These are phyloP conservation scores for Vicia faba DNA, from an alignment of 306 rosid genomes.

Conservation along the genomic window DNA sequence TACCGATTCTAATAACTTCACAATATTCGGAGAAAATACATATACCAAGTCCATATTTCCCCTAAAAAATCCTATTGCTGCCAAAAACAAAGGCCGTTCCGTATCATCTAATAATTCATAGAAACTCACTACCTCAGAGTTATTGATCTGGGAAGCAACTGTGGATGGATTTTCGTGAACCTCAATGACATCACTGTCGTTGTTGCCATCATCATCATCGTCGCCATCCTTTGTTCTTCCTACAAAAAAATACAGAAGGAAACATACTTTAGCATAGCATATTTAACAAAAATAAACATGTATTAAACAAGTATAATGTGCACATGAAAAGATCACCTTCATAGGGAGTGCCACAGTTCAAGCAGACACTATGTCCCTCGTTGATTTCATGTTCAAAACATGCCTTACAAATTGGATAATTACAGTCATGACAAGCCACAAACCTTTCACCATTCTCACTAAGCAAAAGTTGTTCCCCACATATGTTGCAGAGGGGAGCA, in stretches of 20 bases:
- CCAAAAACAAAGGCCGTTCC: neutral
- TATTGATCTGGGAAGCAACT: slow-evolving; percentile 52
- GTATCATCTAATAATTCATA: neutral
- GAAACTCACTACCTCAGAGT: slow-evolving; percentile 52
- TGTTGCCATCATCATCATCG: slow-evolving; percentile 40
- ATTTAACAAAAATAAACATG: slow-evolving; percentile 13
- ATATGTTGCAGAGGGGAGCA: slow-evolving; percentile 68
- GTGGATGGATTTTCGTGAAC: slow-evolving; percentile 50
- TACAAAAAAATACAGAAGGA: slow-evolving; percentile 17
- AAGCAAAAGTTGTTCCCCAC: slow-evolving; percentile 73
- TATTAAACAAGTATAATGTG: slow-evolving; percentile 21
- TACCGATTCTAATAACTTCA: slow-evolving; percentile 11
- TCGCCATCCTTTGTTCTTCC: slow-evolving; percentile 50
- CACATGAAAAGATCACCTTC: slow-evolving; percentile 48
- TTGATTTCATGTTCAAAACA: slow-evolving; percentile 65
- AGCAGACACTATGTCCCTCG: slow-evolving; percentile 67
- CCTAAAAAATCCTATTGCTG: slow-evolving; percentile 2
- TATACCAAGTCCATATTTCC: slow-evolving; percentile 1
- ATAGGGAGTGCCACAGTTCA: slow-evolving; percentile 74
- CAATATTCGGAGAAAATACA: slow-evolving; percentile 23
- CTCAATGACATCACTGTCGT: slow-evolving; percentile 34
- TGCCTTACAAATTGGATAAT: slow-evolving; percentile 74
- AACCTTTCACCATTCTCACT: slow-evolving; percentile 70
- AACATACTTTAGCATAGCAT: neutral
- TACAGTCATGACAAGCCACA: slow-evolving; percentile 77